Base-by-base conservation (phyloP, 805 yeast species). In the Millerozyma miso region DNA sequence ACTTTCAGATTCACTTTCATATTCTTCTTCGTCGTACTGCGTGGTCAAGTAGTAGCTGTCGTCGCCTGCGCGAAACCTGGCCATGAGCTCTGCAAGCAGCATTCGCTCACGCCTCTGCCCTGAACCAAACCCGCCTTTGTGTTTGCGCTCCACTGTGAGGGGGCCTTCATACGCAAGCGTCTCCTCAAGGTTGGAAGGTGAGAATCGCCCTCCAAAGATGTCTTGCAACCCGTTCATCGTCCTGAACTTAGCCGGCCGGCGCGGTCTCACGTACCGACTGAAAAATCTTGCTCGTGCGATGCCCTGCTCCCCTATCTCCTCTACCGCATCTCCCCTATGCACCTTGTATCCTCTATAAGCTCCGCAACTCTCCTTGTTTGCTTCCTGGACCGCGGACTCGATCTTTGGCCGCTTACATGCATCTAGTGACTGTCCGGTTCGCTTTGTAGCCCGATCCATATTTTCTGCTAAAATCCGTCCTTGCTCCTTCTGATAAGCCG, bases 101-200 rank as follows among this genome's bases (percentile, higher is more conserved):
- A 82, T 71, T 42, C 70, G 69, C 13, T 71, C 58, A 48, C 89
- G 64, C 42, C 67, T 65, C 16, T 68, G 67, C 1, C 88, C 88
- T 37, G 81, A 74, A 1, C 91, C 91, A 61, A 77, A 85, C 2
- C 90, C 90, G 38, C 81, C 81, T 35, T 69, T 60, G 12, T 60
- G 57, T 51, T 79, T 77, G 48, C 71, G 71, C 53, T 85, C 91
- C 14, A 84, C 80, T 49, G 81, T 78, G 31, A 84, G 54, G 2
- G 46, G 49, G 1, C 51, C 61, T 7, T 66, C 57, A 36, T 63
- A 65, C 3, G 58, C 48, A 31, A 81, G 59, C 2, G 69, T 63
- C 2, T 60, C 55, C 4, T 47, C 65, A 5, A 81, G 56, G 1
- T 56, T 52, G 2, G 60, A 62, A 4, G 71, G 54, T 7, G 54